Conservation (phyloP, 768 basidiomycete genomes). For the Clavulina sp. region DNA sequence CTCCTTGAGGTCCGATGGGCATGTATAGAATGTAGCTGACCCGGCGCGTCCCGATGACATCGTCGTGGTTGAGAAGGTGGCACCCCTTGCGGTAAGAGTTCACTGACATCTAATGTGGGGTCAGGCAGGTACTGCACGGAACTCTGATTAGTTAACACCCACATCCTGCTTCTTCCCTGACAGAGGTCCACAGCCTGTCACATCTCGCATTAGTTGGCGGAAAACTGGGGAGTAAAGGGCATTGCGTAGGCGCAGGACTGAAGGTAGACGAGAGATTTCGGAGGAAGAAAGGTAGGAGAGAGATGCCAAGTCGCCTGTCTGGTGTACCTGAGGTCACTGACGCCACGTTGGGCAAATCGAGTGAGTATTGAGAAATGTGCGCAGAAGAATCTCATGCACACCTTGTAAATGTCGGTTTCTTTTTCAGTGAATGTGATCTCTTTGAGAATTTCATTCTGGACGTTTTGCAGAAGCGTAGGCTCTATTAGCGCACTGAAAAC, state of each 20-base stretch:
- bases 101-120: no score
- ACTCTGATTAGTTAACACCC: no score
- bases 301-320: slow-evolving; percentile 92
- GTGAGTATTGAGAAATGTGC: neutral
- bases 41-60: slow-evolving; percentile 85
- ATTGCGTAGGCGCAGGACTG: slow-evolving; percentile 66
- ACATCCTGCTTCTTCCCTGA: slow-evolving; percentile 85
- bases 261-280: slow-evolving; percentile 65
- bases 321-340: slow-evolving; percentile 50
- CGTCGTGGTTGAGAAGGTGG: slow-evolving; percentile 95
- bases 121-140: no score
- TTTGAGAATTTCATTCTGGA: slow-evolving; percentile 67
- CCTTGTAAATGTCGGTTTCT: slow-evolving; percentile 98
- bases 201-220: slow-evolving; percentile 60
- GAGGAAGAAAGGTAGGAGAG: slow-evolving; percentile 66
- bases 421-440: slow-evolving; percentile 79
- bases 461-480: slow-evolving; percentile 59
- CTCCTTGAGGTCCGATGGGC: slow-evolving; percentile 42
- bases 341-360: neutral
- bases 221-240: slow-evolving; percentile 78
- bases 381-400: slow-evolving; percentile 16
- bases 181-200: slow-evolving; percentile 85
- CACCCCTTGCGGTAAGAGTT: slow-evolving; percentile 82
- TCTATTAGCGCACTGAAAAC: slow-evolving; percentile 69
- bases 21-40: slow-evolving; percentile 97